phyloP scores from a whole-genome alignment of 2,329 filamentous ascomycete species.

The Nigrograna mackinnonii region DNA sequence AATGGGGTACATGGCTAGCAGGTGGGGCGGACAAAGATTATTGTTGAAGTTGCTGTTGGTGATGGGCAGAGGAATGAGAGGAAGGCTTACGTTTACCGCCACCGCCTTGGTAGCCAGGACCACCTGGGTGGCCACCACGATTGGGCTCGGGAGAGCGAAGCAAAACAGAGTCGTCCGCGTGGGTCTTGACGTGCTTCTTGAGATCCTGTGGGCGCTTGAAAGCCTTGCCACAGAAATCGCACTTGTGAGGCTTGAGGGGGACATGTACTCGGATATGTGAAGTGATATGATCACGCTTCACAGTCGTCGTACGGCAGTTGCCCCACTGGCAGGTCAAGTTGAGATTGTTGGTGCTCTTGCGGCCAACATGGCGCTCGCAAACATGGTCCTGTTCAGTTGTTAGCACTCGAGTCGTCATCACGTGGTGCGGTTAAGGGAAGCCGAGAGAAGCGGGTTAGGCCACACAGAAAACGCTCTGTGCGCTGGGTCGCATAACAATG shows the following conservation, averaged over 20 bases:
- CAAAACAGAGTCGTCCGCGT: constrained; percentile 89
- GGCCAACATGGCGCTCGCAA: constrained; percentile 95
- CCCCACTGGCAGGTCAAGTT: constrained; percentile 98
- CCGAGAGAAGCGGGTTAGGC: background rate
- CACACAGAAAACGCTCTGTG: background rate
- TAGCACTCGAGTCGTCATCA: constrained; percentile 13
- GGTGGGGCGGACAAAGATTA: constrained; percentile 3
- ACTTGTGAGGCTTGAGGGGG: constrained; percentile 98
- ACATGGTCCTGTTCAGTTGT: constrained; percentile 77
- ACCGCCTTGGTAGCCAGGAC: constrained; percentile 37
- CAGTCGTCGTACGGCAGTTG: constrained; percentile 91
- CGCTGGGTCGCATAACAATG: background rate
- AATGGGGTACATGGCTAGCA: constrained; percentile 12
- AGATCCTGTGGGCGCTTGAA: constrained; percentile 99
- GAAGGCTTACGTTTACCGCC: constrained; percentile 44
- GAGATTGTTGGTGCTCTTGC: constrained; percentile 98
- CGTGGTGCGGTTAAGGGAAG: constrained; percentile 4
- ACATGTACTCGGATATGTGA: constrained; percentile 98
- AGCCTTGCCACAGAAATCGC: constrained; percentile 96
- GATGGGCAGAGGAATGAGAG: constrained; percentile 8
- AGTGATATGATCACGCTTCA: constrained; percentile 99
- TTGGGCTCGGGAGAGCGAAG: constrained; percentile 66
- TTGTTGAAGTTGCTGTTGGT: constrained; percentile 4
- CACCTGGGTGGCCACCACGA: constrained; percentile 43
- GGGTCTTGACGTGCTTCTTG: constrained; percentile 99